These are phyloP conservation scores for Nothopassalora personata DNA, from an alignment of 2,329 filamentous ascomycete genomes.

Conservation along the genomic window DNA sequence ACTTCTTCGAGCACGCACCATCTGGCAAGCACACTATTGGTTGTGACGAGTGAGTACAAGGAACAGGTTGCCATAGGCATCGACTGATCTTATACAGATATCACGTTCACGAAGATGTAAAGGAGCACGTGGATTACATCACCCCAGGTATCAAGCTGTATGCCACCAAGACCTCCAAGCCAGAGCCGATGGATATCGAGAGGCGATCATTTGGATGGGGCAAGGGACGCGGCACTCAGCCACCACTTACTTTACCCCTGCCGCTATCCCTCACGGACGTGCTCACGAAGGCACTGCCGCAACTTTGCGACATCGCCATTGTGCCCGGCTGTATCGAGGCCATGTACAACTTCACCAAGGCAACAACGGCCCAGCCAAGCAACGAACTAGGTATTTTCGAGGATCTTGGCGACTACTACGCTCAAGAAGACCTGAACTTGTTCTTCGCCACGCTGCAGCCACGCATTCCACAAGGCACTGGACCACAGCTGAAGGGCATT, in stretches of 20 bases:
- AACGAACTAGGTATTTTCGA: slow-evolving; percentile 46
- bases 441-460: slow-evolving; percentile 15
- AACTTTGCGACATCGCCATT: slow-evolving; percentile 26
- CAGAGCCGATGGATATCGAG: slow-evolving; percentile 14
- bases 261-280: slow-evolving; percentile 7
- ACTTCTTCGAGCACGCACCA: slow-evolving; percentile 55
- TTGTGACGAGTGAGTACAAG: slow-evolving; percentile 34
- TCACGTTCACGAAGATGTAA: slow-evolving; percentile 46
- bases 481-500: slow-evolving; percentile 24
- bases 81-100: slow-evolving; percentile 4
- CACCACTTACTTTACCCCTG: slow-evolving; percentile 13
- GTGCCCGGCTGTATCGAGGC: slow-evolving; percentile 41
- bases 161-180: slow-evolving; percentile 10
- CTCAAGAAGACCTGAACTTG: slow-evolving; percentile 40
- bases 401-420: slow-evolving; percentile 38
- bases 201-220: slow-evolving; percentile 17
- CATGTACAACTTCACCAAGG: slow-evolving; percentile 40
- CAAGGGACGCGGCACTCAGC: slow-evolving; percentile 9
- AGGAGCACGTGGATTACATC: slow-evolving; percentile 51
- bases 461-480: slow-evolving; percentile 19
- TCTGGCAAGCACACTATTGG: slow-evolving; percentile 41
- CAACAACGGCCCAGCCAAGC: slow-evolving; percentile 23
- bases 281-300: slow-evolving; percentile 6
- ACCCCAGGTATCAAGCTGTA: slow-evolving; percentile 49
- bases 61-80: slow-evolving; percentile 19